Evolutionary conservation across 2,329 filamentous ascomycete species (phyloP).

Genomic region (Ascochyta clinopodiicola): DNA sequence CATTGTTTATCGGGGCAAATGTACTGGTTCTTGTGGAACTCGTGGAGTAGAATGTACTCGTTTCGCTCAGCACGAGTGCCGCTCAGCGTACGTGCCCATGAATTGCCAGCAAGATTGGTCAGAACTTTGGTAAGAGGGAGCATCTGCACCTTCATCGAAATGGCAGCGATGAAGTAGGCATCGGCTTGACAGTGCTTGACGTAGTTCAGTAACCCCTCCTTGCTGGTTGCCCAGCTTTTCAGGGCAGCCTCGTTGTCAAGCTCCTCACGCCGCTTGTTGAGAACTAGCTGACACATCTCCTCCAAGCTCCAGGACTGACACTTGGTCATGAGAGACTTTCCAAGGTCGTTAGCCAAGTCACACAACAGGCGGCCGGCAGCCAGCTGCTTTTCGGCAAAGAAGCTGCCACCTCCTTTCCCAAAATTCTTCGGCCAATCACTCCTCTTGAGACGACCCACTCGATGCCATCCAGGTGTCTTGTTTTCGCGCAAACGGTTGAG

Average conservation of each 20-base stretch:
- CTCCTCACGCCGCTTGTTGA: constrained; percentile 78
- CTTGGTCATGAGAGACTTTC: constrained; percentile 95
- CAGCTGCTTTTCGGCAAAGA: constrained; percentile 91
- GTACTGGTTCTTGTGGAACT: constrained; percentile 96
- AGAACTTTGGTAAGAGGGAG: constrained; percentile 92
- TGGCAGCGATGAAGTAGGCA: constrained; percentile 92
- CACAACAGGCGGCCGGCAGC: constrained; percentile 89
- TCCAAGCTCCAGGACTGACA: constrained; percentile 98
- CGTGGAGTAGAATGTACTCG: constrained; percentile 97
- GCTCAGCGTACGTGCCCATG: constrained; percentile 94
- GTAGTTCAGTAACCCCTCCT: constrained; percentile 89
- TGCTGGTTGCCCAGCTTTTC: constrained; percentile 83
- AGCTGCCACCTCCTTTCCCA: constrained; percentile 83
- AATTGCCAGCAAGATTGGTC: constrained; percentile 96
- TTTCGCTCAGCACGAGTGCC: constrained; percentile 97
- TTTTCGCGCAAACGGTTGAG: constrained; percentile 86
- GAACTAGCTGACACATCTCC: constrained; percentile 94
- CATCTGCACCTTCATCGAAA: constrained; percentile 89
- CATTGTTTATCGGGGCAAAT: constrained; percentile 95
- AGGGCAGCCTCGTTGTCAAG: constrained; percentile 87
- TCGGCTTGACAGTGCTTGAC: constrained; percentile 93
- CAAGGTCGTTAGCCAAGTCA: constrained; percentile 93
- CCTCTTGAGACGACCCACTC: constrained; percentile 85
- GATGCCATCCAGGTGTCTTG: constrained; percentile 93
- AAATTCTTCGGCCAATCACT: constrained; percentile 86